Percentiles rank a stretch among this genome's conserved stretches.
Evolutionary conservation across 805 yeast species (phyloP).

Genomic region (Yarrowia sp.): DNA sequence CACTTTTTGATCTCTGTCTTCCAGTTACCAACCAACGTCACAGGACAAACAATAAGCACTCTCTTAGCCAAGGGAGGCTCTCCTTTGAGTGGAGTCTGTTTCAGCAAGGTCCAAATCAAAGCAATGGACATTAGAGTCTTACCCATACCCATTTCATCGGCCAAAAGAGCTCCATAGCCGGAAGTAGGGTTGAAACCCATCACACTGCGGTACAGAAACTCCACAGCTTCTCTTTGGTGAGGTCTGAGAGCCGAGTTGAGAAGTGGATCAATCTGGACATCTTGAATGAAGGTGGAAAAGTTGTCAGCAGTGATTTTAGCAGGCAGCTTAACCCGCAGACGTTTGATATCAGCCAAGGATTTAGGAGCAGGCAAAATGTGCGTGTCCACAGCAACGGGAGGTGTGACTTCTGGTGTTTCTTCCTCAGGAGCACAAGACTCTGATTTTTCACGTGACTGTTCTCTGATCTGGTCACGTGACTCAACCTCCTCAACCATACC

Average conservation of each 20-base stretch:
- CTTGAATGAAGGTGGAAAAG: constrained; percentile 29
- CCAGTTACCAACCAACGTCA: constrained; percentile 86
- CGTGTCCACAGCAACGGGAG: background rate
- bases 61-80: constrained; percentile 49
- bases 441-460: background rate
- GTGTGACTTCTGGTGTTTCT: background rate
- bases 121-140: constrained; percentile 85
- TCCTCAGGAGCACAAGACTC: background rate
- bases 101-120: constrained; percentile 76
- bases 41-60: constrained; percentile 85
- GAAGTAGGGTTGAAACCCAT: constrained; percentile 57
- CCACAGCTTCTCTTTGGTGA: constrained; percentile 84
- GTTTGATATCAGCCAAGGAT: constrained; percentile 15
- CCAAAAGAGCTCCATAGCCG: constrained; percentile 74
- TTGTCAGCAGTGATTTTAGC: constrained; percentile 13
- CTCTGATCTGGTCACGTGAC: background rate
- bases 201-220: constrained; percentile 76
- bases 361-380: background rate
- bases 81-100: constrained; percentile 39
- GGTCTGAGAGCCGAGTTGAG: constrained; percentile 52
- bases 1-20: constrained; percentile 82
- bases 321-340: constrained; percentile 29
- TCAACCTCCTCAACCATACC: background rate
- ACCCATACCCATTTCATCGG: constrained; percentile 98
- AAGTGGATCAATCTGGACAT: constrained; percentile 43